Base-by-base conservation (phyloP, 495 filamentous ascomycete genomes). In the Neurospora sublineolata region DNA sequence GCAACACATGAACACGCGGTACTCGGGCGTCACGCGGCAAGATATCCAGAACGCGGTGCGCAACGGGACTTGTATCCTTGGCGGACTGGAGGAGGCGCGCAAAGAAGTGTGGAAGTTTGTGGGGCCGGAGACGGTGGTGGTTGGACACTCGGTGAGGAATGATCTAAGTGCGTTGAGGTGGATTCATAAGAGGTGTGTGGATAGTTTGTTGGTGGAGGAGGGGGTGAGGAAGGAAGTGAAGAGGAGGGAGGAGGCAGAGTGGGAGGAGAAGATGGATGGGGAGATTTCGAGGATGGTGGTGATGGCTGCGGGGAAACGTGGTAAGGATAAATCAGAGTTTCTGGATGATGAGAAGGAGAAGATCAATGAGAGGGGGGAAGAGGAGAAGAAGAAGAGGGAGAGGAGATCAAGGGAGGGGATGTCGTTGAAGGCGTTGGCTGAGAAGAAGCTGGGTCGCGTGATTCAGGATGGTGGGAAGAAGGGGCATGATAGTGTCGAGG, bases 401-500 rank as follows among this genome's bases (percentile, higher is more conserved):
- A 73, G 74, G 5, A 69, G 71, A 0, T 11, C 75, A 2, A 3
- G 30, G 2, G 72, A 70, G 0, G 71, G 70, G 4, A 76, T 78
- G 41, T 72, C 75, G 6, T 75, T 84, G 27, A 82, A 82, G 70
- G 72, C 74, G 3, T 69, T 82, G 36, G 39, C 73, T 9, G 69
- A 69, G 37, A 75, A 76, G 9, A 73, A 76, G 1, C 69, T 86
- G 27, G 76, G 76, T 0, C 68, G 78, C 10, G 70, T 75, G 0
- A 82, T 86, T 16, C 80, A 84, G 46, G 39, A 64, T 33, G 27
- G 68, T 0, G 73, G 69, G 5, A 72, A 73, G 20, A 30, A 38
- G 3, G 73, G 75, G 0, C 79, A 83, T 44, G 80, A 83, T 72
- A 82, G 79, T 60, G n/a, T 86, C 0, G 82, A 86, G 69, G 82